A percentile compares a stretch with the other conserved stretches of the same genome.
Conservation (phyloP, 805 yeast genomes). For the Ogataea wickerhamii region DNA sequence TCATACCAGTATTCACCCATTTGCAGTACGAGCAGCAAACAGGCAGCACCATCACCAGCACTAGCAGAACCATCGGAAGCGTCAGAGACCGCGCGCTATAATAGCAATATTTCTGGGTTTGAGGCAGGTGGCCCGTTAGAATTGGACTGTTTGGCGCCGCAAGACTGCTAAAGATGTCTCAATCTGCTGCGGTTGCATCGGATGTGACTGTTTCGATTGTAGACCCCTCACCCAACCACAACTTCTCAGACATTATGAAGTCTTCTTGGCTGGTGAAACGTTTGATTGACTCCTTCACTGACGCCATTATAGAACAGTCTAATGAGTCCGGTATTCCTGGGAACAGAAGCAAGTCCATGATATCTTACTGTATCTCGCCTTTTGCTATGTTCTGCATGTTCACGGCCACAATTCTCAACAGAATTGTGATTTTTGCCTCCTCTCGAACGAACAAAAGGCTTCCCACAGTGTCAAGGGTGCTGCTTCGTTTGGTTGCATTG, state of each 20-base stretch:
- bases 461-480: constrained; percentile 27
- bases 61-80: too few relatives aligned
- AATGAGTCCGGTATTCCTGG: constrained; percentile 26
- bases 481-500: constrained; percentile 39
- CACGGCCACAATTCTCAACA: constrained; percentile 54
- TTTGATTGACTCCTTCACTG: constrained; percentile 27
- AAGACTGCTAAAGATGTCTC: background rate
- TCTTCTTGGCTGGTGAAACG: constrained; percentile 24
- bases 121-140: too few relatives aligned
- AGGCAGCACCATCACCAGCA: too few relatives aligned
- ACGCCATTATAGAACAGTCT: constrained; percentile 35
- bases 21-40: too few relatives aligned
- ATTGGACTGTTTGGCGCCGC: too few relatives aligned
- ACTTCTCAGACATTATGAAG: constrained; percentile 13
- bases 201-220: constrained; percentile 11
- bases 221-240: constrained; percentile 13
- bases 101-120: too few relatives aligned
- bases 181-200: constrained; percentile 1
- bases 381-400: constrained; percentile 53
- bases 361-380: constrained; percentile 45
- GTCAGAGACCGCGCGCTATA: too few relatives aligned
- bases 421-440: constrained; percentile 57
- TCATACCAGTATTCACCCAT: too few relatives aligned
- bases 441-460: constrained; percentile 39
- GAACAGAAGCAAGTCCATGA: constrained; percentile 40